Evolutionary conservation across 2,329 filamentous ascomycete species (phyloP), one percentile per base, ranked within the genome.

Genomic region (Fusarium illudens): DNA sequence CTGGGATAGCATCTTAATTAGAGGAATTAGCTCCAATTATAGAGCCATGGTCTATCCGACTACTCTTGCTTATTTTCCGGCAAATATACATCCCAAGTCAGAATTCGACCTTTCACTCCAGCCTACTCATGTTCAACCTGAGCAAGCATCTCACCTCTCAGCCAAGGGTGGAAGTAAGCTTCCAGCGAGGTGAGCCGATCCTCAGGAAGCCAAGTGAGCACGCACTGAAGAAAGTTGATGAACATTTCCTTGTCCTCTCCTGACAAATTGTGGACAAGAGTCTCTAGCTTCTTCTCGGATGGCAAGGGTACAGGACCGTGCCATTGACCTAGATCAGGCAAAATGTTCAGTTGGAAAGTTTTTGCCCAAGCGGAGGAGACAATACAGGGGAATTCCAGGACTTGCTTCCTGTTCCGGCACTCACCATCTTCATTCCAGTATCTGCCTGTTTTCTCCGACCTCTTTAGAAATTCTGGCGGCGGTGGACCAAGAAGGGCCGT

Each of bases 391-490:
- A n/a, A n/a, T n/a, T n/a, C n/a, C n/a, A n/a, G n/a, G n/a, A n/a
- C n/a, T n/a, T n/a, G n/a, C n/a, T n/a, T n/a, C n/a, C n/a, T n/a
- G n/a, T n/a, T n/a, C n/a, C n/a, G n/a, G n/a, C n/a, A 33, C 68
- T 60, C 62, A 70, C 75, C 75, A 8, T 77, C 27, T 37, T 55
- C 42, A 29, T 72, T 46, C 75, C 75, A 77, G 44, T 75, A 77
- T 49, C 70, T 73, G 13, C 51, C 25, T 10, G 71, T 68, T 30
- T 64, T 53, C 1, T 57, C 12, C 39, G 70, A 73, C 25, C 58
- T 71, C 29, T 61, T 48, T 0, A 76, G 66, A 10, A 77, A 75
- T 3, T 39, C 49, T 1, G 75, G 75, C 8, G 75, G 75, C 1
- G 74, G 73, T 1, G 29, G 29, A 30, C 75, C 75, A 25, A 76